Percentiles rank a stretch among this genome's conserved stretches.
These are phyloP conservation scores for Sarocladium kiliense DNA, from an alignment of 2,329 filamentous ascomycete species.

Conservation along the genomic window DNA sequence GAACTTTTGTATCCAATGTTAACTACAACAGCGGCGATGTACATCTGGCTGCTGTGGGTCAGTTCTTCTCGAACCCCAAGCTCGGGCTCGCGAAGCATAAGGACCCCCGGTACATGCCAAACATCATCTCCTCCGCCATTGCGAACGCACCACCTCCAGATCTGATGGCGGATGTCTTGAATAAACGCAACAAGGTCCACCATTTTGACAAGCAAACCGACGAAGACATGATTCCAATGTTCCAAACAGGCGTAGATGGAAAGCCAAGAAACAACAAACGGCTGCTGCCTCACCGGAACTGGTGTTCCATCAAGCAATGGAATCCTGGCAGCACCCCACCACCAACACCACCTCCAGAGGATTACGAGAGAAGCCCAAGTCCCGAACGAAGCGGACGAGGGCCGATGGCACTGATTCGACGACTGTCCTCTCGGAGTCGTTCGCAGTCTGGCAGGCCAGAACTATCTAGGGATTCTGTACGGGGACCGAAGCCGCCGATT, in stretches of 20 bases:
- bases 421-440: conserved; percentile 35
- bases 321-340: conserved; percentile 71
- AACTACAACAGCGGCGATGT: conserved; percentile 68
- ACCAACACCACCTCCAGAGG: conserved; percentile 54
- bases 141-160: conserved; percentile 87
- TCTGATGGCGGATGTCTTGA: conserved; percentile 83
- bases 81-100: conserved; percentile 75
- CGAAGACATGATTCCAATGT: conserved; percentile 94
- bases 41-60: conserved; percentile 84
- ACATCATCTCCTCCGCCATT: conserved; percentile 89
- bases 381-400: background rate
- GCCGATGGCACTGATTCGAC: conserved; percentile 29
- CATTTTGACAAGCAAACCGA: conserved; percentile 74
- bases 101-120: conserved; percentile 96
- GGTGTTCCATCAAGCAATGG: conserved; percentile 89
- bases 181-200: conserved; percentile 82
- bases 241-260: conserved; percentile 82
- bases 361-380: conserved; percentile 24
- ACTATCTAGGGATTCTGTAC: conserved; percentile 28
- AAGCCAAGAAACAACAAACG: conserved; percentile 88
- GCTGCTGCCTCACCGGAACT: conserved; percentile 85
- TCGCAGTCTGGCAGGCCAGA: conserved; percentile 32
- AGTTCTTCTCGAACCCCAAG: conserved; percentile 91
- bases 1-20: conserved; percentile 11
- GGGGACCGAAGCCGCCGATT: conserved; percentile 43